Conservation (phyloP, 352 stramenopile species). For the Phytophthora foliorum region DNA sequence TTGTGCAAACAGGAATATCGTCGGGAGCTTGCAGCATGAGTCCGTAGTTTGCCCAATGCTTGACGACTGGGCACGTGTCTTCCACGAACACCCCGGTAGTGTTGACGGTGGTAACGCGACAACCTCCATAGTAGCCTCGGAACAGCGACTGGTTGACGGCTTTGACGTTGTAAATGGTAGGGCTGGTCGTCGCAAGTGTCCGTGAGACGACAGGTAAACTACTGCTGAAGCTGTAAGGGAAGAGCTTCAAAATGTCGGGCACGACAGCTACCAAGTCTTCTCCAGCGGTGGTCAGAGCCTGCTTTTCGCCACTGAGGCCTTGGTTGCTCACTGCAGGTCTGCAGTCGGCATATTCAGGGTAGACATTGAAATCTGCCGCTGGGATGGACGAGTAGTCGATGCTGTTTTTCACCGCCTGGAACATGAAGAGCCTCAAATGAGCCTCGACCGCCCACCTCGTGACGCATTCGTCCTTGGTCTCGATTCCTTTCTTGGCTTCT, state of each 20-base stretch:
- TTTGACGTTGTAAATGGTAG: conserved; percentile 31
- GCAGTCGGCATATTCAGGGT: conserved; percentile 39
- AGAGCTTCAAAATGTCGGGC: conserved; percentile 36
- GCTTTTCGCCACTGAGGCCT: conserved; percentile 19
- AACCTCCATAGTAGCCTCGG: conserved; percentile 39
- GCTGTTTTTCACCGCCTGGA: conserved; percentile 34
- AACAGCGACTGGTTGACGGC: conserved; percentile 31
- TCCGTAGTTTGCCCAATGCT: conserved; percentile 32
- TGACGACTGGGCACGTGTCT: conserved; percentile 20
- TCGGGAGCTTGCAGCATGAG: conserved; percentile 37
- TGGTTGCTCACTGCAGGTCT: conserved; percentile 19
- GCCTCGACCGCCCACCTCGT: conserved; percentile 31
- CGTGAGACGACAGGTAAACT: conserved; percentile 23
- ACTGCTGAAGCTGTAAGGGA: conserved; percentile 34
- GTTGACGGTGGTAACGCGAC: conserved; percentile 27
- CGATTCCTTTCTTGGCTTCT: conserved; percentile 26
- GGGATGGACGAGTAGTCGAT: conserved; percentile 41
- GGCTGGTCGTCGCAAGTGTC: conserved; percentile 9
- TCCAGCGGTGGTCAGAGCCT: conserved; percentile 23
- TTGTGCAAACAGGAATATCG: conserved; percentile 29
- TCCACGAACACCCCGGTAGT: conserved; percentile 33
- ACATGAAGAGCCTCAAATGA: conserved; percentile 35
- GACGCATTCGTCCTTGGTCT: conserved; percentile 21
- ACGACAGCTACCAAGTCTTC: conserved; percentile 32
- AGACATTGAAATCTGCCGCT: conserved; percentile 39